Evolutionary conservation across 495 filamentous ascomycete genomes (phyloP).

Genomic region (Apiosordaria backusii): DNA sequence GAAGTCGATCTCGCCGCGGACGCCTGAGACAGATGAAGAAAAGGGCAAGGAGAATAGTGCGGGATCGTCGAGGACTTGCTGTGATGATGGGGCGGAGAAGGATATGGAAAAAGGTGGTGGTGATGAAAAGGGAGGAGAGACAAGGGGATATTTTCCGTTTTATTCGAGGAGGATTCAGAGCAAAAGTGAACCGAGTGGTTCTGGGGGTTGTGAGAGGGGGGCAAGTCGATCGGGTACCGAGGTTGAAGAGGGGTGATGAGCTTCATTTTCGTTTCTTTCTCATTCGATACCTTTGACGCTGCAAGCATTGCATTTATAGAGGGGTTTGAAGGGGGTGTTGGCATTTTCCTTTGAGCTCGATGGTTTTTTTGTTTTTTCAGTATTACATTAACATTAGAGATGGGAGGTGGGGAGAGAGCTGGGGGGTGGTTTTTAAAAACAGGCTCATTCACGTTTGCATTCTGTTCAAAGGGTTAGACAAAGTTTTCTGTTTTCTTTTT

Average conservation of each 20-base stretch:
- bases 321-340: neutral
- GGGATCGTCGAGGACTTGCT: neutral
- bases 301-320: conserved; percentile 3
- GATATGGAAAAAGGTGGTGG: neutral
- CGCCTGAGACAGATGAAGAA: neutral
- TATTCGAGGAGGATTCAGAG: conserved; percentile 33
- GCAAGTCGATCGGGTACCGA: neutral
- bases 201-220: neutral
- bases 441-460: neutral
- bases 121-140: conserved; percentile 5
- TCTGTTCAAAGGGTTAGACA: neutral
- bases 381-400: neutral
- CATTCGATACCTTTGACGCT: neutral
- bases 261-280: neutral
- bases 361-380: neutral
- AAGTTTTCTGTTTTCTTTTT: neutral
- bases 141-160: conserved; percentile 21
- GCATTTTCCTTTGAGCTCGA: neutral
- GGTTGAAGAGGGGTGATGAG: neutral
- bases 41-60: neutral
- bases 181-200: conserved; percentile 33
- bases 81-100: neutral
- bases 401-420: neutral
- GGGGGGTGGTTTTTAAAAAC: conserved; percentile 2
- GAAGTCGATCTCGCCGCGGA: neutral